phyloP scores from a whole-genome alignment of 306 rosid genomes.

The Coriaria nepalensis region DNA sequence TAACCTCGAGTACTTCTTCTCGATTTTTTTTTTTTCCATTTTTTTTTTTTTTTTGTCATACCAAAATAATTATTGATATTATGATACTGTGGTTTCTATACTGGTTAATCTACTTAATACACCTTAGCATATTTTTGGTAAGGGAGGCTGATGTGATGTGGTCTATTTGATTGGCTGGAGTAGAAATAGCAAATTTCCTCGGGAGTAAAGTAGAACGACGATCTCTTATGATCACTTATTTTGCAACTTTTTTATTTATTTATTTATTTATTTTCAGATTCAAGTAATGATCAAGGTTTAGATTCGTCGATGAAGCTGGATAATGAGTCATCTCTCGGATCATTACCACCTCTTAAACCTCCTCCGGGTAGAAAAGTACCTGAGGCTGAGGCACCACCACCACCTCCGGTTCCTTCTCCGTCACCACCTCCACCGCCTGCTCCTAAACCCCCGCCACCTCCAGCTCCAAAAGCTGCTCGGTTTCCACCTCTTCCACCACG shows the following conservation, averaged over 20 bases:
- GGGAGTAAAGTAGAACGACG: no score
- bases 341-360: slow-evolving; percentile 28
- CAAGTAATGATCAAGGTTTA: no score
- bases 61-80: slow-evolving; percentile 2
- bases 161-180: no score
- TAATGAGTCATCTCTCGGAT: slow-evolving; percentile 18
- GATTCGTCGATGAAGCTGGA: slow-evolving; percentile 20
- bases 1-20: slow-evolving; percentile 28
- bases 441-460: slow-evolving; percentile 17
- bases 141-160: no score
- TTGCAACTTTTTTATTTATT: slow-evolving; percentile 7
- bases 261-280: no score
- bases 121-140: no score
- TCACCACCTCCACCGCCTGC: slow-evolving; percentile 15
- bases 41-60: slow-evolving; percentile 8
- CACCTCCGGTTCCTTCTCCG: slow-evolving; percentile 23
- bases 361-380: slow-evolving; percentile 40
- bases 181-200: no score
- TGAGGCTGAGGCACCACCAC: slow-evolving; percentile 36
- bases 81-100: no score
- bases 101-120: no score
- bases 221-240: no score
- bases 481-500: slow-evolving; percentile 64
- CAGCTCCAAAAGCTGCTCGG: slow-evolving; percentile 26
- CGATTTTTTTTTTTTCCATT: slow-evolving; percentile 30